phyloP scores from a whole-genome alignment of 1,284 basidiomycete species.

The Leccinum subrobustum region DNA sequence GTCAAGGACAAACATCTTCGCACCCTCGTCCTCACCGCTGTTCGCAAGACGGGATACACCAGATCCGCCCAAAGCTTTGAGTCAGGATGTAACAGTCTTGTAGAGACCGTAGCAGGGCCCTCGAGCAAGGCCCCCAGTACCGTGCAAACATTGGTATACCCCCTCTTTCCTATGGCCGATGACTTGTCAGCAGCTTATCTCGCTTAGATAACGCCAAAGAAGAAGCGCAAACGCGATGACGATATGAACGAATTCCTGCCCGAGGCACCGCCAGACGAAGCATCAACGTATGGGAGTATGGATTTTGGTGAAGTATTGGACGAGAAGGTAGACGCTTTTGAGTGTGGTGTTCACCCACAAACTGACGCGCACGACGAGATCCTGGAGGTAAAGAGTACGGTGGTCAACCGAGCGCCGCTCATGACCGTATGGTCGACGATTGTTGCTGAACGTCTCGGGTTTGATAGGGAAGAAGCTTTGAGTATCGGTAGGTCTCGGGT shows the following conservation, averaged over 20 bases:
- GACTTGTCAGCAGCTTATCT: slow-evolving; percentile 4
- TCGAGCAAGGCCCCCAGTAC: slow-evolving; percentile 11
- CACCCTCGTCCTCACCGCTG: slow-evolving; percentile 58
- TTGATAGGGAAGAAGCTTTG: slow-evolving; percentile 83
- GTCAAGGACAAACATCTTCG: slow-evolving; percentile 70
- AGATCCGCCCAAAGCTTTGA: slow-evolving; percentile 17
- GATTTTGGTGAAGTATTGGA: slow-evolving; percentile 73
- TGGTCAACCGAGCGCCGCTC: slow-evolving; percentile 90
- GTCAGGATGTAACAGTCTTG: neutral
- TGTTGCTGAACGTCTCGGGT: slow-evolving; percentile 84
- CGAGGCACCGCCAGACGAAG: slow-evolving; percentile 47
- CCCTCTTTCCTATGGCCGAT: slow-evolving; percentile 20
- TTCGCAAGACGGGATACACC: slow-evolving; percentile 63
- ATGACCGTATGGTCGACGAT: slow-evolving; percentile 93
- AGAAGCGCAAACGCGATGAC: slow-evolving; percentile 53
- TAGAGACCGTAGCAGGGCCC: slow-evolving; percentile 4
- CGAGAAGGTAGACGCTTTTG: slow-evolving; percentile 48
- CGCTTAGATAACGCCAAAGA: slow-evolving; percentile 43
- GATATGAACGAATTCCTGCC: slow-evolving; percentile 64
- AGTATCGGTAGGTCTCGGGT: slow-evolving; percentile 64
- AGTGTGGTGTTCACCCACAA: neutral
- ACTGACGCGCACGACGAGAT: slow-evolving; percentile 39
- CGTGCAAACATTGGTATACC: slow-evolving; percentile 26
- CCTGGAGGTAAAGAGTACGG: slow-evolving; percentile 56
- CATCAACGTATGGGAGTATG: slow-evolving; percentile 49